These are phyloP conservation scores for Botrytis fabae DNA, from an alignment of 2,329 filamentous ascomycete genomes.

Conservation along the genomic window DNA sequence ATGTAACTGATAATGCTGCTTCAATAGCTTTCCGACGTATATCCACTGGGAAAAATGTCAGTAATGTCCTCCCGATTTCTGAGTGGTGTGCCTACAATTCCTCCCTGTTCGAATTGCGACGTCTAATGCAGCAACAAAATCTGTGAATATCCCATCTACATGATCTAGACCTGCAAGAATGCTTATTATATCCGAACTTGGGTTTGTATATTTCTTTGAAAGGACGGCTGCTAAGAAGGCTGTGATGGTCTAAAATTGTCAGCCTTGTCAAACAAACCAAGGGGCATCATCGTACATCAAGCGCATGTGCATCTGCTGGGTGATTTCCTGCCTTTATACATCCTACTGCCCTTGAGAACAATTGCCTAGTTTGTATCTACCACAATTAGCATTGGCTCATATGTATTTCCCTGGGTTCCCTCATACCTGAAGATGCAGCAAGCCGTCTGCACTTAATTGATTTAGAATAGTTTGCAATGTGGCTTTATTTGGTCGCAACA, in stretches of 20 bases:
- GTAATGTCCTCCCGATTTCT: conserved; percentile 23
- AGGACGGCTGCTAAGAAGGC: conserved; percentile 82
- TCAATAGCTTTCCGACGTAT: conserved; percentile 78
- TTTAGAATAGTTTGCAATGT: conserved; percentile 69
- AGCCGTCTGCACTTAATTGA: conserved; percentile 69
- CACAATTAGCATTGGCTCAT: conserved; percentile 24
- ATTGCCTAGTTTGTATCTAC: conserved; percentile 49
- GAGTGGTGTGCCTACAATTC: conserved; percentile 54
- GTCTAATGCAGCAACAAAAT: conserved; percentile 83
- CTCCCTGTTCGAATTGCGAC: conserved; percentile 76
- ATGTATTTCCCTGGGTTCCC: background rate
- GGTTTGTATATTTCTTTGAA: conserved; percentile 89
- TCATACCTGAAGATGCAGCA: conserved; percentile 69
- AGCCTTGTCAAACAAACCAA: conserved; percentile 41
- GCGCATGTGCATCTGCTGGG: conserved; percentile 71
- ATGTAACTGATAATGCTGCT: conserved; percentile 78
- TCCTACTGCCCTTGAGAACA: conserved; percentile 73
- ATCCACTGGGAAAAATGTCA: conserved; percentile 57
- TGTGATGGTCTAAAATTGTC: conserved; percentile 72
- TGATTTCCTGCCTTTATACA: conserved; percentile 62
- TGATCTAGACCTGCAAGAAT: conserved; percentile 86
- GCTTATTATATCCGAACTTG: conserved; percentile 91
- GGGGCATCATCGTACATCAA: conserved; percentile 66
- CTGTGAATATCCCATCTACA: conserved; percentile 82
- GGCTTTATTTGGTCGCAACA: conserved; percentile 75